Evolutionary conservation across 2,329 filamentous ascomycete species (phyloP), one percentile per base, ranked within the genome.

Genomic region (Aspergillus luchuensis): DNA sequence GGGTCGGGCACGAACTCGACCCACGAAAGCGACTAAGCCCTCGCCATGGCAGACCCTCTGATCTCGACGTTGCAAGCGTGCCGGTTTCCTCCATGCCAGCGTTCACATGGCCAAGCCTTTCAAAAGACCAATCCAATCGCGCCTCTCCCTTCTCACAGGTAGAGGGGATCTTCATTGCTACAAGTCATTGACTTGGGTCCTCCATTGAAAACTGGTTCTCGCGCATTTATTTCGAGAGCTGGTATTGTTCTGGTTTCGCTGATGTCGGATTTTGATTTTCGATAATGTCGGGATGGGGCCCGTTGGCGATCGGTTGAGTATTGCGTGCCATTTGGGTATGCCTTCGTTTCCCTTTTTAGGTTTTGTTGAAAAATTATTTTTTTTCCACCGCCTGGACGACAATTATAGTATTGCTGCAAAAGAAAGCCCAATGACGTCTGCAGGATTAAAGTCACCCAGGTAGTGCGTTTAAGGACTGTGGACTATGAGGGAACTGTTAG

Each of bases 161-260:
- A 21, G 53, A 50, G 60, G 33, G 57, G 61, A 72, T 72, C 67
- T 76, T 78, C 76, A 78, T 78, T 79, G 76, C 72, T 78, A 62
- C 76, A 73, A 78, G 76, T 76, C 76, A 64, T 64, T 62, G 65
- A 73, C 74, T 72, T 72, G 70, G 66, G 55, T 59, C 43, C 41
- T 65, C 69, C 72, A 67, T 71, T 68, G 68, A 69, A 36, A 65
- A 50, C 67, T 64, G 69, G 70, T 66, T 68, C 67, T 67, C 67
- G 63, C 39, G 61, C 57, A 50, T 49, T 57, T 64, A 36, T 36
- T 63, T 43, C 41, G 45, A 38, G 41, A 53, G 58, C 53, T 30
- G 23, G 55, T 63, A 57, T 25, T 62, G 30, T 57, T 57, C 66
- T 57, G 57, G 56, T 56, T 36, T 53, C 54, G 54, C 60, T 49